These are phyloP conservation scores for Leccinum variicolor DNA, from an alignment of 768 basidiomycete species.

Conservation along the genomic window DNA sequence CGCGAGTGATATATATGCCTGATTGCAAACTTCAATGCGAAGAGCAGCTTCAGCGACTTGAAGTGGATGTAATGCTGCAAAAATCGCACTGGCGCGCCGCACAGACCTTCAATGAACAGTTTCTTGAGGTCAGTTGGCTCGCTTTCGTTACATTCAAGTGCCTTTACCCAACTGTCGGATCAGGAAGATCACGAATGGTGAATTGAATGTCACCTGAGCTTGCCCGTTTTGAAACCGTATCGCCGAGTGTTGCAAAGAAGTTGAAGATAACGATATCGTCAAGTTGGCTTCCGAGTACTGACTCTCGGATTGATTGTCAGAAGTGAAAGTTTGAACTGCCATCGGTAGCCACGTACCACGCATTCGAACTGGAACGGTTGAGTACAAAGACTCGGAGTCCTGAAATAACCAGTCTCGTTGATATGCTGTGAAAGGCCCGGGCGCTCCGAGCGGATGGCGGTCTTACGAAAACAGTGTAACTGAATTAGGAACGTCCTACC, in stretches of 20 bases:
- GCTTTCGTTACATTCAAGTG: neutral
- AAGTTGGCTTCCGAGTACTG: constrained; percentile 36
- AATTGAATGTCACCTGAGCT: constrained; percentile 29
- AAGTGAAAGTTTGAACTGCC: neutral
- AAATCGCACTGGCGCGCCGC: neutral
- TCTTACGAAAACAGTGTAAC: neutral
- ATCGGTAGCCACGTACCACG: neutral
- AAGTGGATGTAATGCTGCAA: neutral
- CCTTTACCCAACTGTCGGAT: neutral
- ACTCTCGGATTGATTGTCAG: constrained; percentile 13
- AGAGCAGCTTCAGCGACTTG: neutral
- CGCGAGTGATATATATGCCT: neutral
- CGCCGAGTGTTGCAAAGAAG: constrained; percentile 70
- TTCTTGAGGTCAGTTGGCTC: neutral
- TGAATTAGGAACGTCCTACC: neutral
- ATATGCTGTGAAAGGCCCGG: too few species aligned
- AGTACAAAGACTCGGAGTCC: neutral
- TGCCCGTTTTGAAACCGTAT: constrained; percentile 67
- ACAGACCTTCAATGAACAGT: neutral
- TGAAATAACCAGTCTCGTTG: constrained; percentile 1
- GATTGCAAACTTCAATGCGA: neutral
- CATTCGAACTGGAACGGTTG: constrained; percentile 12
- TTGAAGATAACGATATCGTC: constrained; percentile 51
- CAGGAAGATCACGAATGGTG: constrained; percentile 4
- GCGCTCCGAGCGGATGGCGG: neutral